Evolutionary conservation across 2,329 filamentous ascomycete genomes (phyloP), one percentile per base, ranked within the genome.

Genomic region (Aspergillus sp.): DNA sequence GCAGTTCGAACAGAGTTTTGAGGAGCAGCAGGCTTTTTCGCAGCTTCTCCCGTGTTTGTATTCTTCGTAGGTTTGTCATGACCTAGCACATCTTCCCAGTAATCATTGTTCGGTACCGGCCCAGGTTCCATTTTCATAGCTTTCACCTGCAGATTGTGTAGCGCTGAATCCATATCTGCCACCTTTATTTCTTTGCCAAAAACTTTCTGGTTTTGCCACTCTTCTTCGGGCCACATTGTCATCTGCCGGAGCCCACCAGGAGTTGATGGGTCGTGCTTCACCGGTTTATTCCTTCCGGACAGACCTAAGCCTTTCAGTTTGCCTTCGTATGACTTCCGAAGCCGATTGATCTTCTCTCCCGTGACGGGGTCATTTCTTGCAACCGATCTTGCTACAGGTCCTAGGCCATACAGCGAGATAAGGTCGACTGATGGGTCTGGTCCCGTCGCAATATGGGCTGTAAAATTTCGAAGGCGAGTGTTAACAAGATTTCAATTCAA

Each of bases 321-420:
- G 42, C 79, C 79, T 66, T 81, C 79, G 60, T 82, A 82, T 4
- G 79, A 81, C 62, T 81, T 82, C 59, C 86, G 78, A 42, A 88
- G 76, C 68, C 84, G 83, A 72, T 87, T 87, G 60, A 81, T 80
- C 74, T 88, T 88, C 68, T 86, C 84, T 59, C 85, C 85, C n/a
- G 84, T 86, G 19, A 78, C 71, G 15, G 84, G 83, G 69, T 88
- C 83, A 50, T 76, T 80, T 54, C 86, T 77, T 58, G 82, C 83
- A 61, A 88, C 84, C 54, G 80, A 84, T 63, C 79, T 78, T 60
- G 84, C 82, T 54, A 87, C 77, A 37, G 76, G 71, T 61, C 81
- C 77, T 59, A 88, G 73, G 54, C 79, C 78, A 73, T 86, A 88
- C 56, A 86, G 76, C 51, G 80, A 78, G 60, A 88, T 78, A 57